These are phyloP conservation scores for Prunus yedoensis DNA, from an alignment of 331 rosid genomes.

Conservation along the genomic window DNA sequence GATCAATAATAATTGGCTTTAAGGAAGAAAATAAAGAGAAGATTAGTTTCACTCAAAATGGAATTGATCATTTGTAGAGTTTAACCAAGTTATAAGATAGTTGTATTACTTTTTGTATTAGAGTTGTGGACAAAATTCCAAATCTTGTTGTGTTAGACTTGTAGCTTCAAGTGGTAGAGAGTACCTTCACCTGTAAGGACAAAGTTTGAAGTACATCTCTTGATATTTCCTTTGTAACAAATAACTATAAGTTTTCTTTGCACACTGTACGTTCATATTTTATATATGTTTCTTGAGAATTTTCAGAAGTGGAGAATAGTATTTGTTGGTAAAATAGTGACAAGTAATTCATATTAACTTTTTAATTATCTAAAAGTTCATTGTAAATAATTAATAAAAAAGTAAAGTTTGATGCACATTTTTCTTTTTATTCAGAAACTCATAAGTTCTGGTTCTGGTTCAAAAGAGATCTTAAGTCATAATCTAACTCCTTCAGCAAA, in stretches of 20 bases:
- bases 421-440: too few species aligned
- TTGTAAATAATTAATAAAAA: too few species aligned
- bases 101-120: background rate
- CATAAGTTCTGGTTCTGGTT: too few species aligned
- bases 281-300: background rate
- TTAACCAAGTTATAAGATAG: background rate
- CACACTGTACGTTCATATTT: background rate
- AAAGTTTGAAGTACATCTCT: too few species aligned
- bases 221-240: background rate
- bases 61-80: background rate
- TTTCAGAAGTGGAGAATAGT: background rate
- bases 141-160: background rate
- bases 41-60: background rate
- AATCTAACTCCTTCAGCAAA: too few species aligned
- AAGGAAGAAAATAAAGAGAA: background rate
- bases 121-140: background rate
- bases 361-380: too few species aligned
- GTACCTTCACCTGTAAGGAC: too few species aligned
- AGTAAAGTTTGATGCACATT: too few species aligned
- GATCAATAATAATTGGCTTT: constrained; percentile 27
- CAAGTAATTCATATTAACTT: too few species aligned
- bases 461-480: too few species aligned
- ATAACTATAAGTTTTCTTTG: background rate
- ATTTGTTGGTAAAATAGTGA: too few species aligned
- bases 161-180: too few species aligned